A percentile compares a stretch with the other conserved stretches of the same genome.
These are phyloP conservation scores for Pseudognaphalium luteoalbum DNA, from an alignment of 129 eudicot genomes.

Conservation along the genomic window DNA sequence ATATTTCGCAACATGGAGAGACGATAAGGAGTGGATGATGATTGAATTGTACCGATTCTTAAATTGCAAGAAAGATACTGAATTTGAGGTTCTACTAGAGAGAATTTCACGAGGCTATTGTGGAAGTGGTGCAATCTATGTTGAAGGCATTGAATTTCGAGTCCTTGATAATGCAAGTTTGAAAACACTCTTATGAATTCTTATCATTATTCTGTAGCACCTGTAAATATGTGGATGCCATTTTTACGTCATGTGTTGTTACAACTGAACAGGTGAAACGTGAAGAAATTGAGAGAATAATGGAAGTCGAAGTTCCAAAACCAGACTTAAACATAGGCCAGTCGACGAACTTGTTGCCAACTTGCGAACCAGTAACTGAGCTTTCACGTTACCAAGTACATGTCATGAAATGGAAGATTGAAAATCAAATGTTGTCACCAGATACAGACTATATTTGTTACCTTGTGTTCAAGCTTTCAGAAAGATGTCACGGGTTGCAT, in stretches of 20 bases:
- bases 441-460: not conserved
- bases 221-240: not conserved
- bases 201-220: not conserved
- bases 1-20: slow-evolving; percentile 1
- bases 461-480: not conserved
- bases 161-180: not conserved
- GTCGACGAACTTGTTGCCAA: too few relatives aligned
- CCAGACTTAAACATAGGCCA: not conserved
- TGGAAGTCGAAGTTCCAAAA: not conserved
- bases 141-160: slow-evolving; percentile 4
- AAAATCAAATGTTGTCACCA: not conserved
- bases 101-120: not conserved
- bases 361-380: not conserved
- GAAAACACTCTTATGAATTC: not conserved
- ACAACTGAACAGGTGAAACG: not conserved
- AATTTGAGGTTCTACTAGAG: not conserved
- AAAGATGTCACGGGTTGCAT: not conserved
- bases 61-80: not conserved
- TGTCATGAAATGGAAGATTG: not conserved
- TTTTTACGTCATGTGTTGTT: not conserved
- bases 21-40: not conserved
- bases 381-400: not conserved
- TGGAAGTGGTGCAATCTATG: not conserved
- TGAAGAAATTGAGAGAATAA: not conserved
- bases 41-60: not conserved